Evolutionary conservation across 179 eudicot species (phyloP), one percentile per base, ranked within the genome.

Genomic region (Gypsophila paniculata): DNA sequence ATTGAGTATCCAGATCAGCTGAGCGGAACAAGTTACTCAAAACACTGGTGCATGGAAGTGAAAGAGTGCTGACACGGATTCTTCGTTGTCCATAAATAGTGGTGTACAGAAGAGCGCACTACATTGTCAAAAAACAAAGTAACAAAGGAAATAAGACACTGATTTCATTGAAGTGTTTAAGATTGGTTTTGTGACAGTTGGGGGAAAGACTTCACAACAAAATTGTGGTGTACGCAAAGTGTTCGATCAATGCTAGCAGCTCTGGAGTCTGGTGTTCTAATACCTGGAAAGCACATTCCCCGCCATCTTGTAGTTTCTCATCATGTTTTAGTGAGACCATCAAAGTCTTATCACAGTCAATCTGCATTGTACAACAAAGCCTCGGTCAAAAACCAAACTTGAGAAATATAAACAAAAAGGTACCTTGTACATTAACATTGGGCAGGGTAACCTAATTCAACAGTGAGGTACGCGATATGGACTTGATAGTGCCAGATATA

Each of bases 51-150:
- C 97, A 89, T 19, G 97, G 88, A 72, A 94, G 86, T 65, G 96
- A 91, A 77, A 94, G 83, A 25, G 90, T 94, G 73, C 90, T 88
- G 70, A 94, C 90, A 53, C 97, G 87, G 53, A 94, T 94, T 89
- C 92, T 88, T 82, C 99, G 87, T 83, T 94, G 89, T 65, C 99
- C 97, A 81, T 88, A 85, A 18, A 94, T 81, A 61, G 96, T 94
- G 58, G 99, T 94, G 80, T 94, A 94, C 22, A 94, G 87, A 86
- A 94, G 96, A 21, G 99, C 99, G 75, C 96, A 94, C 96, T 94
- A 65, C 65, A 82, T 39, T 75, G 70, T 34, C 82, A 79, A 79
- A 29, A 72, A 25, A 52, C 49, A 49, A 29, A 44, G 61, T 55
- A 54, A 23, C 58, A 32, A 38, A 61, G 23, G 19, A 59, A n/a